Percentiles rank a stretch among this genome's conserved stretches.
Conservation (phyloP, 169 alveolate species). For the Blepharisma undulans region DNA sequence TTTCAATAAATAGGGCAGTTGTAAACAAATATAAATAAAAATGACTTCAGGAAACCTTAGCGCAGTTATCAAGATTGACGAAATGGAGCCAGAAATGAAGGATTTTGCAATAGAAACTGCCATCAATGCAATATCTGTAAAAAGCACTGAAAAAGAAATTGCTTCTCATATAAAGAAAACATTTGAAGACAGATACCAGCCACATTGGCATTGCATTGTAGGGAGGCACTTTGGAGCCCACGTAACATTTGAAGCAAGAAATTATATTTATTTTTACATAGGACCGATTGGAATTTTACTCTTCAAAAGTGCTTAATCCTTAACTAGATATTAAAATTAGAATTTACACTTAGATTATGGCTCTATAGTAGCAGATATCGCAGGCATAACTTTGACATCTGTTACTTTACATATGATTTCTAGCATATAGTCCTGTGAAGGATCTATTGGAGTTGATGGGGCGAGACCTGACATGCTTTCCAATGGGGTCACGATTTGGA, state of each 20-base stretch:
- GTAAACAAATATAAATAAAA: background rate
- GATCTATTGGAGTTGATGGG: background rate
- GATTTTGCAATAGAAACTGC: slow-evolving; percentile 36
- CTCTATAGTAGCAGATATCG: background rate
- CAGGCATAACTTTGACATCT: slow-evolving; percentile 3
- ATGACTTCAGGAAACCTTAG: background rate
- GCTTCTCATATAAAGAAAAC: slow-evolving; percentile 76
- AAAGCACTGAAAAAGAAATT: slow-evolving; percentile 72
- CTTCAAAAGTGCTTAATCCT: slow-evolving; percentile 71
- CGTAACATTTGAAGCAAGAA: slow-evolving; percentile 81
- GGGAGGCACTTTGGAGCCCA: slow-evolving; percentile 85
- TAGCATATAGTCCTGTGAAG: slow-evolving; percentile 4
- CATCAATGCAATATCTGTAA: background rate
- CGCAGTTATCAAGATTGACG: slow-evolving; percentile 21
- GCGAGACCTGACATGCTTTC: slow-evolving; percentile 18
- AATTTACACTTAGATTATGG: background rate
- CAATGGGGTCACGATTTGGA: slow-evolving; percentile 4
- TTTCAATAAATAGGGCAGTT: background rate
- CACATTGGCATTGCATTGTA: slow-evolving; percentile 88
- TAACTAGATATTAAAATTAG: background rate
- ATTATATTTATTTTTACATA: slow-evolving; percentile 83
- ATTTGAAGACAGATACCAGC: slow-evolving; percentile 81
- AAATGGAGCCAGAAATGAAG: slow-evolving; percentile 36
- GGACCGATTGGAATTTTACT: slow-evolving; percentile 83
- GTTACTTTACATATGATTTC: slow-evolving; percentile 16